Evolutionary conservation across 305 asterid genomes (phyloP), one percentile per base, ranked within the genome.

Genomic region (Euphrasia arctica): DNA sequence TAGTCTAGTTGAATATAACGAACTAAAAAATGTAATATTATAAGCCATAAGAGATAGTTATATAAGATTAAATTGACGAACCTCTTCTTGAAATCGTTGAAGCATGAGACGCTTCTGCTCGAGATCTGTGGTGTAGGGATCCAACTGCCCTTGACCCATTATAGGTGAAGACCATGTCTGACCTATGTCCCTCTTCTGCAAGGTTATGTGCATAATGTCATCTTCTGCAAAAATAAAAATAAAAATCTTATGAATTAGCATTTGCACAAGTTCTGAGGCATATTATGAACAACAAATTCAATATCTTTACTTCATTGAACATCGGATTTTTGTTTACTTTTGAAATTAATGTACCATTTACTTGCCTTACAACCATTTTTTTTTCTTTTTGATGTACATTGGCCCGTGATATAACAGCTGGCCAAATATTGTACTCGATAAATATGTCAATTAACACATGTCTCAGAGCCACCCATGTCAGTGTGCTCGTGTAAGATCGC

Each of bases 21-120:
- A 52, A 64, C n/a, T 25, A 63, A 18, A 28, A 13, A 43, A 64
- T 14, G 15, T 27, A 54, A 47, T 54, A 59, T 28, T 47, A 65
- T 2, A 68, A 34, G 36, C 31, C 43, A 64, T 49, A 65, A 14
- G 54, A 3, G 75, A 49, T 54, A 47, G 64, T 65, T 54, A 52
- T 63, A 70, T 63, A 60, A 73, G 64, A 34, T 45, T 58, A 59
- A 39, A 29, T 68, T 54, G 9, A 28, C 27, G 52, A 72, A 93
- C 99, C 99, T 88, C 99, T 70, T 90, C 97, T 66, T 93, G 99
- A 78, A 93, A 93, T 63, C 99, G 82, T 79, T 93, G 95, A 67
- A 90, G 94, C 97, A 93, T 93, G 74, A 93, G 97, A 45, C 97
- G 91, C 78, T 83, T 90, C 74, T 93, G 97, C 76, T 93, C 99